phyloP scores from a whole-genome alignment of 805 yeast species.

The Barnettozyma sp. region DNA sequence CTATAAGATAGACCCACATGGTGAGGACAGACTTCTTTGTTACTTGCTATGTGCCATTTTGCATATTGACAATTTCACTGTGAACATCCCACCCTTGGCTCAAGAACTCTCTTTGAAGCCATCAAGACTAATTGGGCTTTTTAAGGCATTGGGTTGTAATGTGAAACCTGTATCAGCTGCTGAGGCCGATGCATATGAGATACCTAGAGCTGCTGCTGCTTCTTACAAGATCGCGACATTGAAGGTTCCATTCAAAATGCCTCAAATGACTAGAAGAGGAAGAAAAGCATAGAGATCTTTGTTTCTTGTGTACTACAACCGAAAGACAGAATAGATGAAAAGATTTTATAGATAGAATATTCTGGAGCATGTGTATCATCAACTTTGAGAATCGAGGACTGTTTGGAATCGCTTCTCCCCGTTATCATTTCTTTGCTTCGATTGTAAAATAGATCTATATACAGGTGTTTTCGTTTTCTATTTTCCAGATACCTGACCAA shows the following conservation, averaged over 20 bases:
- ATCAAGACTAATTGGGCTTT: conserved; percentile 56
- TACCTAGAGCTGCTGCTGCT: conserved; percentile 51
- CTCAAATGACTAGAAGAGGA: conserved; percentile 70
- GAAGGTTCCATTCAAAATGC: conserved; percentile 84
- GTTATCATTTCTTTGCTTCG: background rate
- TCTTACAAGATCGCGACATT: conserved; percentile 75
- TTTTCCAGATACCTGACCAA: conserved; percentile 44
- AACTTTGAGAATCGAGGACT: no score
- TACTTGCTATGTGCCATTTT: conserved; percentile 65
- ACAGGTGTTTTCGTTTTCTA: background rate
- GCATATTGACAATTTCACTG: conserved; percentile 67
- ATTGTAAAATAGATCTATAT: background rate
- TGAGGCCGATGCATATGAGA: conserved; percentile 69
- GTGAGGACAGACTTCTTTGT: conserved; percentile 82
- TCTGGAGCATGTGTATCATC: no score
- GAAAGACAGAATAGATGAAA: background rate
- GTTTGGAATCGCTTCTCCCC: no score
- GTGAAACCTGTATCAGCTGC: conserved; percentile 64
- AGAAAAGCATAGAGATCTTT: conserved; percentile 28
- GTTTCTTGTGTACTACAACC: background rate
- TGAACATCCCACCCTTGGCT: conserved; percentile 76
- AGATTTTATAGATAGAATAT: no score
- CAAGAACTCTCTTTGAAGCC: conserved; percentile 80
- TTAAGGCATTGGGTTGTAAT: conserved; percentile 76
- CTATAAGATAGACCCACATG: conserved; percentile 79